Evolutionary conservation across 1,284 basidiomycete genomes (phyloP), one percentile per base, ranked within the genome.

Genomic region (Puccinia hordei): DNA sequence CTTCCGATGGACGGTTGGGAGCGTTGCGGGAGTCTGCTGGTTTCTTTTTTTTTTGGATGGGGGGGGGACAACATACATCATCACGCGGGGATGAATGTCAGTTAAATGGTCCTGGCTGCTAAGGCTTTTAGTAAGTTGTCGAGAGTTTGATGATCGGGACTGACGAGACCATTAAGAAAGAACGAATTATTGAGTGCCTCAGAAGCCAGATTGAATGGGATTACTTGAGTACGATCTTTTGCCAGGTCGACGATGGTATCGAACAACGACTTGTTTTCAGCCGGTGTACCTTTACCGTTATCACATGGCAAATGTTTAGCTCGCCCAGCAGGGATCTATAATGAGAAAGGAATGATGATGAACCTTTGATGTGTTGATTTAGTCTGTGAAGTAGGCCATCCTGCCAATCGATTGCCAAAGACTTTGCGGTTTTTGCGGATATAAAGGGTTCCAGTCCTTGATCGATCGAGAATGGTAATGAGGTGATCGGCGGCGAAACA

Each of bases 121-220:
- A 19, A 19, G 3, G 41, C 24, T 27, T 73, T 44, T 27, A 30
- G 33, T 35, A 38, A 61, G 30, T 41, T 53, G 33, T 27, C 59
- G 8, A 8, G 33, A 44, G 30, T 6, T 68, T 17, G 61, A 19
- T n/a, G 17, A 65, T 41, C n/a, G 13, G 27, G 33, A 71, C 76
- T 69, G 49, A 78, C 76, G 6, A 78, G 65, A 38, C 76, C 65
- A 71, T 68, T 30, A 33, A 78, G 65, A 59, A 78, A 78, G 30
- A 78, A 78, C 5, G 63, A 78, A 59, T 78, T 78, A 49, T 78
- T 78, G 51, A 78, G 76, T 24, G 66, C 63, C 44, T 78, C 76
- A n/a, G 76, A 78, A 46, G 76, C 76, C 19, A 78, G 65, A 78
- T 78, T 78, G 33, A 78, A 78, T 41, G 76, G 61, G 22, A 57